These are phyloP conservation scores for Mimosa bimucronata DNA, from an alignment of 306 rosid genomes.

Conservation along the genomic window DNA sequence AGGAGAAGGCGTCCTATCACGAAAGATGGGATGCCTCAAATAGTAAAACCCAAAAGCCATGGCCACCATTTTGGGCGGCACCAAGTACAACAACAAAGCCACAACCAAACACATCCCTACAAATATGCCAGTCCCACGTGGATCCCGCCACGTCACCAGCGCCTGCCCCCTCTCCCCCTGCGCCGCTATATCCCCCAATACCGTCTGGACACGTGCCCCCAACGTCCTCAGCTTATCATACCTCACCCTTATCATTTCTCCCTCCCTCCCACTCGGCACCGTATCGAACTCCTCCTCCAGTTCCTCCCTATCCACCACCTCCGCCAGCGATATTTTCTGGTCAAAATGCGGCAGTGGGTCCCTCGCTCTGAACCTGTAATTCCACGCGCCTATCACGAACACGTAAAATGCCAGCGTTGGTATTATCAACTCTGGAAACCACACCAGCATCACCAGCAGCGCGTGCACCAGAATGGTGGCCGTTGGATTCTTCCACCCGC, in stretches of 20 bases:
- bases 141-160: conserved; percentile 92
- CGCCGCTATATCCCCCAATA: conserved; percentile 73
- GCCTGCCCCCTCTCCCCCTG: conserved; percentile 87
- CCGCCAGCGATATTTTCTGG: conserved; percentile 60
- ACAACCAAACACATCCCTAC: conserved; percentile 66
- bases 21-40: conserved; percentile 77
- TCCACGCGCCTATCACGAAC: conserved; percentile 72
- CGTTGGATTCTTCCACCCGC: conserved; percentile 83
- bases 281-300: conserved; percentile 82
- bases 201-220: conserved; percentile 76
- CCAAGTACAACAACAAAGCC: conserved; percentile 62
- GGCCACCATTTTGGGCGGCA: conserved; percentile 79
- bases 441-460: conserved; percentile 65
- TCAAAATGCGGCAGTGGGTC: conserved; percentile 68
- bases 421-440: conserved; percentile 85
- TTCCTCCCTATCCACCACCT: conserved; percentile 65
- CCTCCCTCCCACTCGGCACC: conserved; percentile 52
- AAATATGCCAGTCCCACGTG: conserved; percentile 81
- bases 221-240: conserved; percentile 74
- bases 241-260: conserved; percentile 51
- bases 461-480: conserved; percentile 76
- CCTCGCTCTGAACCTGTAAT: conserved; percentile 62
- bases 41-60: conserved; percentile 84
- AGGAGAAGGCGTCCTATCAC: conserved; percentile 73
- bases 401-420: conserved; percentile 67